These are phyloP conservation scores for Pseudopithomyces chartarum DNA, from an alignment of 2,329 filamentous ascomycete genomes.

Conservation along the genomic window DNA sequence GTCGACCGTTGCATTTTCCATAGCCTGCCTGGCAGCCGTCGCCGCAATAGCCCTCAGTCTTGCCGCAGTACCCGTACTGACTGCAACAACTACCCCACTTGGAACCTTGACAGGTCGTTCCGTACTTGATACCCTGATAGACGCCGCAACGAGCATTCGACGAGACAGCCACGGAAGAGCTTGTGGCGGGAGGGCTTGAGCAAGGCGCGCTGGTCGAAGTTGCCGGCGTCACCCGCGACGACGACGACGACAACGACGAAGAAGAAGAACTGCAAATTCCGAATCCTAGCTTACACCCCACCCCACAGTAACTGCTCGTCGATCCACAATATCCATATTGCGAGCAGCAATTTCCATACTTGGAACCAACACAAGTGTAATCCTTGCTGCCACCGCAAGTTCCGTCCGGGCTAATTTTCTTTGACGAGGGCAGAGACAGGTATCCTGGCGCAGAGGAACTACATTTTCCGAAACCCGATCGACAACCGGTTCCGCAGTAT, in stretches of 20 bases:
- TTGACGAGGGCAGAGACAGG: neutral
- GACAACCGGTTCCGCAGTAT: neutral
- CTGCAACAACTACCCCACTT: conserved; percentile 56
- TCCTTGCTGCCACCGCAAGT: neutral
- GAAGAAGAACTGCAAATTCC: neutral
- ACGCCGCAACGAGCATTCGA: neutral
- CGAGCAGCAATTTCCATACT: neutral
- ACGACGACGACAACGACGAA: neutral
- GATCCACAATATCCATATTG: neutral
- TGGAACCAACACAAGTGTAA: neutral
- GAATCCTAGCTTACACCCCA: neutral
- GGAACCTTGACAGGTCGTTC: conserved; percentile 49
- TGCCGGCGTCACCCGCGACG: neutral
- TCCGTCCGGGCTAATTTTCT: neutral
- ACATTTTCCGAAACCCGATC: neutral
- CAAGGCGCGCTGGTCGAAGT: neutral
- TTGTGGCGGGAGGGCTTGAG: neutral
- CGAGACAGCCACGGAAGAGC: neutral
- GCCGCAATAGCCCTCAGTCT: conserved; percentile 54
- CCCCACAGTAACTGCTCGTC: neutral
- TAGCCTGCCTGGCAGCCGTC: conserved; percentile 55
- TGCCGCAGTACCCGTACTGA: conserved; percentile 59
- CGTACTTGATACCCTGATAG: neutral
- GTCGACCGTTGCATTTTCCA: neutral
- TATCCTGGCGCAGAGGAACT: neutral